Evolutionary conservation across 2,329 filamentous ascomycete genomes (phyloP), one percentile per base, ranked within the genome.

Genomic region (Xylariaceae sp.): DNA sequence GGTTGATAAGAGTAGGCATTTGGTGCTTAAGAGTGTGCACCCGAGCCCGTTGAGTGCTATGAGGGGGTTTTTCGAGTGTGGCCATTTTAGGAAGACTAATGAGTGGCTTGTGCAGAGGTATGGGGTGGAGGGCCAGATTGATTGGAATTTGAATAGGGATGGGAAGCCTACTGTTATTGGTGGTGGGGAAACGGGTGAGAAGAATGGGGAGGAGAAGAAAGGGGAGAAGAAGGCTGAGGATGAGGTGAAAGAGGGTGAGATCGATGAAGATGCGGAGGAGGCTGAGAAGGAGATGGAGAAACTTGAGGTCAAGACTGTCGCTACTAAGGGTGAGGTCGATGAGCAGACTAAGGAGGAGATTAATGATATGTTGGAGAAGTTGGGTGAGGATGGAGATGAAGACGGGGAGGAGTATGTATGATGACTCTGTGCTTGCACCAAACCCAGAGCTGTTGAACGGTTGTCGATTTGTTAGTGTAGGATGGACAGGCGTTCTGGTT

Each of bases 11-110:
- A 76, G 81, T 56, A 85, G 79, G 61, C 92, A 99, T 71, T 77
- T 89, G 41, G 89, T 99, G 35, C 75, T 99, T 57, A 85, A 87
- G 70, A 87, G 85, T 62, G 90, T 91, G 44, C 94, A 99, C 71
- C 94, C 94, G 0, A 96, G 90, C 68, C 94, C 94, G n/a, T 69
- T 96, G 57, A 95, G 89, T 70, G 94, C 92, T 4, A 71, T 76
- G 12, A 78, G 81, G 47, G 94, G 94, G 1, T 99, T 90, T 68
- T 90, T 89, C 58, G 85, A 89, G 50, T 91, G 87, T 60, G 82
- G 83, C 0, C 90, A 95, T 69, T 96, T 95, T 68, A 83, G 76
- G 55, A 81, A 83, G 71, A 82, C 88, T 42, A 95, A 96, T 64
- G 84, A 88, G 60, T 99, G 94, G 94, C 75, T 99, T 18, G 74